A percentile compares a stretch with the other conserved stretches of the same genome.
Evolutionary conservation across 768 basidiomycete species (phyloP).

Genomic region (Pisolithus marmoratus): DNA sequence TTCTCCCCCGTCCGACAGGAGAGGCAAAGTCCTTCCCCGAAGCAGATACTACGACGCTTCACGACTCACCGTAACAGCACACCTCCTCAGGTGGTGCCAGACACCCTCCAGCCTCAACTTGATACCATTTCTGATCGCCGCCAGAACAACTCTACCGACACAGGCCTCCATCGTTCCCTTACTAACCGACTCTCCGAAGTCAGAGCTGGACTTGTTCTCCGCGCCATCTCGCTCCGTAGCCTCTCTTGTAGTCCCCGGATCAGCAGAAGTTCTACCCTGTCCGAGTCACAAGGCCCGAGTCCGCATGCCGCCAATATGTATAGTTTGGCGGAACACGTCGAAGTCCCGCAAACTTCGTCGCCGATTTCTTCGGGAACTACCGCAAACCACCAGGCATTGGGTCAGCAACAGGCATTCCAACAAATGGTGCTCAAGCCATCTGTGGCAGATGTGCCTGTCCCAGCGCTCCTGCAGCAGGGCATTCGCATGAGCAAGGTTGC

Average conservation of each 20-base stretch:
- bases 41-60: constrained; percentile 29
- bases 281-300: neutral
- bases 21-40: constrained; percentile 3
- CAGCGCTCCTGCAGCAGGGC: constrained; percentile 53
- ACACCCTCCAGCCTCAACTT: neutral
- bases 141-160: neutral
- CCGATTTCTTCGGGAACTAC: too few relatives aligned
- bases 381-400: too few relatives aligned
- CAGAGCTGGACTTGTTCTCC: constrained; percentile 23
- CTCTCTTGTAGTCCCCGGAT: constrained; percentile 12
- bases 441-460: constrained; percentile 44
- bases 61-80: constrained; percentile 29
- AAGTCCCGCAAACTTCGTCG: neutral
- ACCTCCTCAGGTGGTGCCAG: constrained; percentile 7
- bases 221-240: constrained; percentile 22
- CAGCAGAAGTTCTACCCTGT: constrained; percentile 6
- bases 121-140: neutral
- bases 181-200: constrained; percentile 30
- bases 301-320: neutral
- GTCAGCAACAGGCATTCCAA: neutral
- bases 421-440: neutral
- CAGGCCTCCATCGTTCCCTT: constrained; percentile 28
- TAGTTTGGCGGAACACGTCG: neutral
- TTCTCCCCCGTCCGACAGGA: too few relatives aligned
- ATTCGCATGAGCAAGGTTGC: constrained; percentile 81